These are phyloP conservation scores for Cryptococcus sp. DNA, from an alignment of 1,284 basidiomycete genomes.

Conservation along the genomic window DNA sequence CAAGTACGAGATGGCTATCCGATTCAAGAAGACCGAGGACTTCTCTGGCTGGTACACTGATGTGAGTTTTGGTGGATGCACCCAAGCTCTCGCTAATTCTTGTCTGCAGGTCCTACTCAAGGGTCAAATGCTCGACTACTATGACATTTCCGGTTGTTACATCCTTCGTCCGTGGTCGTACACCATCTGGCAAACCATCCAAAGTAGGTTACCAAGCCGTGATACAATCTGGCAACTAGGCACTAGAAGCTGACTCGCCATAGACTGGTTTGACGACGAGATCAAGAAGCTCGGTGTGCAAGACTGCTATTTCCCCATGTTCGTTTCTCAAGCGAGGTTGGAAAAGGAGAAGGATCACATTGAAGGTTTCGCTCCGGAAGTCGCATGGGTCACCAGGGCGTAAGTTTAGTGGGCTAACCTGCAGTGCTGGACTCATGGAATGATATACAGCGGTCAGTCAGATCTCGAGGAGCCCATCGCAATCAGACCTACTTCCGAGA, in stretches of 20 bases:
- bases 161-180: slow-evolving; percentile 98
- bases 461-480: slow-evolving; percentile 97
- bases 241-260: slow-evolving; percentile 7
- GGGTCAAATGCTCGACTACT: slow-evolving; percentile 99
- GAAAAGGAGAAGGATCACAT: slow-evolving; percentile 99
- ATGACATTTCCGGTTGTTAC: slow-evolving; percentile 97
- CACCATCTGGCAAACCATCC: slow-evolving; percentile 94
- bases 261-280: slow-evolving; percentile 85
- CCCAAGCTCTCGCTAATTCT: neutral
- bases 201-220: slow-evolving; percentile 60
- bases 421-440: slow-evolving; percentile 2
- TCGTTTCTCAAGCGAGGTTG: slow-evolving; percentile 87
- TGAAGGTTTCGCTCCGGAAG: slow-evolving; percentile 99
- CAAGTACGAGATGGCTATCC: slow-evolving; percentile 85
- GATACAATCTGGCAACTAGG: neutral
- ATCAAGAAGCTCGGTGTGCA: slow-evolving; percentile 96
- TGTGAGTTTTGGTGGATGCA: slow-evolving; percentile 56
- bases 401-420: slow-evolving; percentile 56
- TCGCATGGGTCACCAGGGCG: slow-evolving; percentile 98
- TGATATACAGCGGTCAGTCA: slow-evolving; percentile 69
- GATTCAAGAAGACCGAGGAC: slow-evolving; percentile 92
- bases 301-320: slow-evolving; percentile 99
- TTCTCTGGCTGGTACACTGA: slow-evolving; percentile 94
- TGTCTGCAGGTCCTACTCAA: slow-evolving; percentile 81
- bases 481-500: slow-evolving; percentile 97